Evolutionary conservation across 2,329 filamentous ascomycete species (phyloP), one percentile per base, ranked within the genome.

Genomic region (Fusarium sp.): DNA sequence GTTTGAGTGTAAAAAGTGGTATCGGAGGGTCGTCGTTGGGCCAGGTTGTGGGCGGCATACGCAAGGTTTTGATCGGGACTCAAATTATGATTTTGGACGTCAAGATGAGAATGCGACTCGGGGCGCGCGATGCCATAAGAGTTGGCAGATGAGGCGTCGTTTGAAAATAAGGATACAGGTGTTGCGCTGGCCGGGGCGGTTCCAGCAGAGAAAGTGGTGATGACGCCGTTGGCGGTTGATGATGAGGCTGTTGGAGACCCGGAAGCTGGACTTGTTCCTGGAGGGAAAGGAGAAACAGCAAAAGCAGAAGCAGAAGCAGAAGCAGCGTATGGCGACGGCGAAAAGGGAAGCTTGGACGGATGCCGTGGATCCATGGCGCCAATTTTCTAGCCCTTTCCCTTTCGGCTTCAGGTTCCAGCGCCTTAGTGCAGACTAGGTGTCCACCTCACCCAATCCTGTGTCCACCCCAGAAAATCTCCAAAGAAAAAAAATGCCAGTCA

Each of bases 1-100:
- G 68, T 67, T 46, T 77, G 73, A n/a, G 77, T 62, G 63, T 80
- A 80, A 67, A 78, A 83, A 46, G 77, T 73, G n/a, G 81, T 77
- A 67, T 83, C 82, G 67, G 81, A 82, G 21, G 78, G 77, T 64
- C 78, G 78, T 64, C 80, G 78, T 60, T 71, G 67, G 49, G 58
- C 32, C 43, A 42, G 54, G 45, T 75, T 74, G 58, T 75, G 75
- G 60, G 70, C 68, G 56, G 70, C 72, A 72, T 78, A 77, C 55
- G 75, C 72, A 69, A 72, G 59, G 56, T 62, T 70, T 52, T 68
- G 68, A 57, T 67, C 67, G 67, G 65, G 59, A 57, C 65, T 76
- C 64, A 65, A 57, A 64, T 52, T 56, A 56, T 62, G 62, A 62
- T 52, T 56, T 56, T 62, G 62, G 60, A 56, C 26, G 63, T 70